Evolutionary conservation across 805 yeast species (phyloP), one percentile per base, ranked within the genome.

Genomic region (Phaffomyces thermotolerans): DNA sequence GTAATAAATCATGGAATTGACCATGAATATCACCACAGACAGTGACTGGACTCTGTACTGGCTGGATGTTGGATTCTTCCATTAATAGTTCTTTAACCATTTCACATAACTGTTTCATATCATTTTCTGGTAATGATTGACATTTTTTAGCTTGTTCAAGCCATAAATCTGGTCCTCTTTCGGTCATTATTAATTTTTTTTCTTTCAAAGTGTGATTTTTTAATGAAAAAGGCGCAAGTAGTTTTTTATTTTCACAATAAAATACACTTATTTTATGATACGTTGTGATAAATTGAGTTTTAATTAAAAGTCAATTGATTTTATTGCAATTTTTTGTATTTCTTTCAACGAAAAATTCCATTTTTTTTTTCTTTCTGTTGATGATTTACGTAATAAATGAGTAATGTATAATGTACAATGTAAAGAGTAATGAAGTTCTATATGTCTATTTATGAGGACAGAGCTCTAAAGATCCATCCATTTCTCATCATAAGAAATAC

Each of bases 1-100:
- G 97, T 49, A 91, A 67, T 48, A 91, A 72, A 64, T 91, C 99
- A 62, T 91, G 98, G 63, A 91, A 91, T 64, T 91, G 99, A 4
- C 99, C 99, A 65, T 91, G 99, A 56, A 91, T 93, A 66, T 91
- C 99, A 59, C 95, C 97, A 68, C 96, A 89, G 1, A 89, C 96
- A 0, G 96, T 88, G 7, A 89, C 97, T 1, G 97, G 97, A 25
- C 88, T 78, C 57, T 81, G 84, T 3, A 89, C 96, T 0, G 96
- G 96, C 60, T 89, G 96, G 49, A 90, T 88, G 62, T 90, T 90
- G 35, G 93, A 83, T 58, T 89, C 97, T 62, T 91, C 98, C 97
- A 93, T 93, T 47, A 91, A 66, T 32, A 91, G 71, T 62, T 90
- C 97, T 64, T 93, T 91, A 39, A 91, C 96, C 71, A 83, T 78